Evolutionary conservation across 2,329 filamentous ascomycete species (phyloP).

Genomic region (Tolypocladium inflatum): DNA sequence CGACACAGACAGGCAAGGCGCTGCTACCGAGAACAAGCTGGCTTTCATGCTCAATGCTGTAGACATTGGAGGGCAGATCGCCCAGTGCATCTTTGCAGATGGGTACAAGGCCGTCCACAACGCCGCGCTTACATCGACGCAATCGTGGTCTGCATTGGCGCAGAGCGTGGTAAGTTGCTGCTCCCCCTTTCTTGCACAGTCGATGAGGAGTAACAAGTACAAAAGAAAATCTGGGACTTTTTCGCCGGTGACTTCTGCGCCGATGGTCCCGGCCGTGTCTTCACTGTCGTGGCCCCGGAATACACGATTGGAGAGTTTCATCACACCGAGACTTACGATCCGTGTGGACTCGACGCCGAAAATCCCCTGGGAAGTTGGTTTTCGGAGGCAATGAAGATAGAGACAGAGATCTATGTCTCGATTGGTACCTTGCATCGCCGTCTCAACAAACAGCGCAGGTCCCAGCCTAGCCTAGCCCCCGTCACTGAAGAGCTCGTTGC

Average conservation of each 20-base stretch:
- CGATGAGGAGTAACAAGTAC: neutral
- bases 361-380: conserved; percentile 5
- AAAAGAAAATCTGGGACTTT: conserved; percentile 19
- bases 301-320: conserved; percentile 12
- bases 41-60: conserved; percentile 1
- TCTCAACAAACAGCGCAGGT: neutral
- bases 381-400: conserved; percentile 4
- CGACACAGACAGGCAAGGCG: neutral
- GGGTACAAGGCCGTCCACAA: conserved; percentile 14
- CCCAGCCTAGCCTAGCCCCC: neutral
- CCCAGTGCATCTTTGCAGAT: conserved; percentile 8
- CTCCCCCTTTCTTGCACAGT: no score
- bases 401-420: conserved; percentile 6
- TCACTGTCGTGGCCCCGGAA: conserved; percentile 16
- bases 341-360: neutral
- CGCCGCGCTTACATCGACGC: conserved; percentile 11
- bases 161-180: conserved; percentile 12
- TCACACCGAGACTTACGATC: conserved; percentile 1
- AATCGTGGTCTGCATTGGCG: conserved; percentile 13
- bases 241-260: conserved; percentile 6
- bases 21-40: neutral
- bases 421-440: conserved; percentile 4
- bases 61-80: conserved; percentile 10
- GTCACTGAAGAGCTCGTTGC: conserved; percentile 2
- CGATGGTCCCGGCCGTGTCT: conserved; percentile 10